Evolutionary conservation across 106 monocot genomes (phyloP), one percentile per base, ranked within the genome.

Genomic region (Platanthera zijinensis): DNA sequence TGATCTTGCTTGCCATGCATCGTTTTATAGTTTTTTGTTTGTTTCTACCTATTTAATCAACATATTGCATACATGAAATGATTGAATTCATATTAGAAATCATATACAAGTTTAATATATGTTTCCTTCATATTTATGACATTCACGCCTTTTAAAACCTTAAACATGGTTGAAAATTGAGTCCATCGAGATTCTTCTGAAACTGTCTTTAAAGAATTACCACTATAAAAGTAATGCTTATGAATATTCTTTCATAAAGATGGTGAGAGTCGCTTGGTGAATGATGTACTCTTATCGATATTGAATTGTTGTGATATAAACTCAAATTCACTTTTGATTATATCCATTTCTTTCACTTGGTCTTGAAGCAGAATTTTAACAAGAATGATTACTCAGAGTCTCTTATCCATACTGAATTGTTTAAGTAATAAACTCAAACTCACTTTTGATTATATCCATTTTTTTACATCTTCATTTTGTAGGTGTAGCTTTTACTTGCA

Each of bases 401-500:
- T 70, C 48, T 15, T 48, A n/a, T n/a, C 46, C 15, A 47, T 70
- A 47, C 46, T 47, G 46, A 70, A 70, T 70, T 72, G 49, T 12
- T 72, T 66, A 30, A 32, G 10, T 32, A 11, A 10, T 53, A 53
- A 30, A 10, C 51, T 51, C 19, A 50, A 50, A 72, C 50, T 21
- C 50, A 5, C 22, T 72, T 53, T 53, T 32, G 12, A 72, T 72
- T 51, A 51, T 50, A 72, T 51, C 8, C 72, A 51, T 51, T 18
- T 21, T 13, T 51, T 52, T 69, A 10, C 66, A 5, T 50, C 52
- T 73, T 52, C 76, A 11, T 75, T n/a, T 57, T 85, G 63, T 78
- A 99, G 97, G 83, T 99, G 91, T 72, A 92, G 97, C 79, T 99
- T 99, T 83, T 99, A 90, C 78, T 89, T 99, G 84, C 97, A 92